These are phyloP conservation scores for Backusella westeae DNA, from an alignment of 192 early-diverging fungal species.

Conservation along the genomic window DNA sequence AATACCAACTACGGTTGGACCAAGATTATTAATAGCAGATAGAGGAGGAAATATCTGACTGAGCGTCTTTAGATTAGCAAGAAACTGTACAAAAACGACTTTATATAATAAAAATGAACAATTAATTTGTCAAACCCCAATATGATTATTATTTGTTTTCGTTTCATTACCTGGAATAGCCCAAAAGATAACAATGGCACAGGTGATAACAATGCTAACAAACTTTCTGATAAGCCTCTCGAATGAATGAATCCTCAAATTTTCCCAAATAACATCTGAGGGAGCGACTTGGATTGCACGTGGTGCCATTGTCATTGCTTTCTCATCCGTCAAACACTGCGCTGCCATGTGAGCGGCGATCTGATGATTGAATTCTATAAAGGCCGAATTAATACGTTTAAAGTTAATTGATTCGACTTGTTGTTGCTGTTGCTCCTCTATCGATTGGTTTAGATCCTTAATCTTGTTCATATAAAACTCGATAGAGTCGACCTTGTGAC, in stretches of 20 bases:
- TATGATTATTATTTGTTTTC: not conserved
- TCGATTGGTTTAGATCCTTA: slow-evolving; percentile 43
- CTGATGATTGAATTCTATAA: slow-evolving; percentile 78
- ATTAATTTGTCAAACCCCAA: not conserved
- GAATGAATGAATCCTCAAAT: slow-evolving; percentile 56
- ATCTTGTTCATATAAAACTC: slow-evolving; percentile 44
- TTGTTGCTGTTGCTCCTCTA: slow-evolving; percentile 36
- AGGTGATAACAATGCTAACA: slow-evolving; percentile 45
- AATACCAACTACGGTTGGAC: slow-evolving; percentile 40
- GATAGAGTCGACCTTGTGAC: slow-evolving; percentile 69
- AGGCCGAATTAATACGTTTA: slow-evolving; percentile 60
- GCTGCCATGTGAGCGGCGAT: slow-evolving; percentile 79
- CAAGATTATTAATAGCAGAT: slow-evolving; percentile 30
- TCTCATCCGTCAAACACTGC: slow-evolving; percentile 57
- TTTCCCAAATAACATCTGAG: slow-evolving; percentile 80
- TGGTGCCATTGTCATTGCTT: slow-evolving; percentile 60
- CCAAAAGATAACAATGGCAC: slow-evolving; percentile 72
- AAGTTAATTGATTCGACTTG: slow-evolving; percentile 11
- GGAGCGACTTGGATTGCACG: slow-evolving; percentile 63
- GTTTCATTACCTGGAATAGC: slow-evolving; percentile 51
- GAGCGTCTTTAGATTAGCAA: slow-evolving; percentile 53
- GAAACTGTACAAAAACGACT: slow-evolving; percentile 54
- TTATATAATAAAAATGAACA: not conserved
- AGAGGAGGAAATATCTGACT: slow-evolving; percentile 51
- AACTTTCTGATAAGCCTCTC: slow-evolving; percentile 52